phyloP scores from a whole-genome alignment of 2,329 filamentous ascomycete species.

The Talaromyces sp. region DNA sequence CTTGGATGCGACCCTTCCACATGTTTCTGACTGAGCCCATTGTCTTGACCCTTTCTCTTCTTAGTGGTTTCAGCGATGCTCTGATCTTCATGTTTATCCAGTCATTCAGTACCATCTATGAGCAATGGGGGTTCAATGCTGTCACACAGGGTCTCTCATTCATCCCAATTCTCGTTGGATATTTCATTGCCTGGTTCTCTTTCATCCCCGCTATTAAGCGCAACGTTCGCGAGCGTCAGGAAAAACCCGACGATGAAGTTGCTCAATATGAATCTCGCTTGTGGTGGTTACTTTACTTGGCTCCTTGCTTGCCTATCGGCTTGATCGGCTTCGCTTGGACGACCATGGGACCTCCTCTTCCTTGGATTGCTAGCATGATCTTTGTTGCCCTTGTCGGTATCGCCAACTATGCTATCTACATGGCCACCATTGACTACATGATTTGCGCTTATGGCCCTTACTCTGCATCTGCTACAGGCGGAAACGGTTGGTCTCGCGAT shows the following conservation, averaged over 20 bases:
- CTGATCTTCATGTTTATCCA: constrained; percentile 66
- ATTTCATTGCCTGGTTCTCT: constrained; percentile 56
- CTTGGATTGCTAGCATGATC: constrained; percentile 61
- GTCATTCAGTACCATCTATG: constrained; percentile 57
- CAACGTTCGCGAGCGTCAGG: constrained; percentile 44
- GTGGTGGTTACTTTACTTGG: constrained; percentile 59
- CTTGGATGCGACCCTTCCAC: constrained; percentile 59
- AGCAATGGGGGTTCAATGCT: constrained; percentile 56
- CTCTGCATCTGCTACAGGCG: constrained; percentile 63
- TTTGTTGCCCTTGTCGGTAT: constrained; percentile 60
- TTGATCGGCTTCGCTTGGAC: constrained; percentile 62
- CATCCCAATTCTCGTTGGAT: constrained; percentile 56
- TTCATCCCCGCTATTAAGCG: constrained; percentile 56
- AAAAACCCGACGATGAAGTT: constrained; percentile 47
- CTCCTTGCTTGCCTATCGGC: constrained; percentile 57
- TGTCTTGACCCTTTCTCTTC: constrained; percentile 57
- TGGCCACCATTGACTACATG: constrained; percentile 66
- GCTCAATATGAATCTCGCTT: constrained; percentile 65
- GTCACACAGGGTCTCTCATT: constrained; percentile 51
- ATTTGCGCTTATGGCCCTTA: constrained; percentile 64
- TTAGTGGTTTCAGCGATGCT: constrained; percentile 62
- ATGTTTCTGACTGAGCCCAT: constrained; percentile 66
- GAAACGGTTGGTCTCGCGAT: constrained; percentile 64
- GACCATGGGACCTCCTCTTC: constrained; percentile 52
- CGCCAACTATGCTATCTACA: constrained; percentile 62